A percentile compares a stretch with the other conserved stretches of the same genome.
phyloP scores from a whole-genome alignment of 192 early-diverging fungal species.

The Backusella morwellensis region DNA sequence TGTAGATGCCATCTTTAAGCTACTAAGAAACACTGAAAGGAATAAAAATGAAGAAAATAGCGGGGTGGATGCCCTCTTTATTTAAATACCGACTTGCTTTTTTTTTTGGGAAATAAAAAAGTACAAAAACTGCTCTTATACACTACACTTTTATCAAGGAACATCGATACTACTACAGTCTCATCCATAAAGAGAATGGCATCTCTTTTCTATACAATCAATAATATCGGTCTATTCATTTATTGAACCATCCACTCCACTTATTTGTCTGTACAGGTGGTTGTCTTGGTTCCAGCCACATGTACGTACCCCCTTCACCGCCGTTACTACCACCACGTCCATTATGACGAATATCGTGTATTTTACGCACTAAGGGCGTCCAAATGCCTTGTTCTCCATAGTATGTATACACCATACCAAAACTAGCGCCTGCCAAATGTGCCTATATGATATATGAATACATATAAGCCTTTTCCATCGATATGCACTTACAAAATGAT shows the following conservation, averaged over 20 bases:
- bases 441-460: conserved; percentile 35
- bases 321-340: conserved; percentile 2
- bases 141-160: neutral
- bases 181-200: too few relatives aligned
- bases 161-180: too few relatives aligned
- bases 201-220: neutral
- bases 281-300: conserved; percentile 5
- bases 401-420: conserved; percentile 56
- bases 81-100: conserved; percentile 1
- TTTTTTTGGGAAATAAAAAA: neutral
- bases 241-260: conserved; percentile 1
- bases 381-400: conserved; percentile 49
- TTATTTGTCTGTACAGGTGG: neutral
- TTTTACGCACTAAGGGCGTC: conserved; percentile 37
- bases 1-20: conserved; percentile 12
- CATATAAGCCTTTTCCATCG: neutral
- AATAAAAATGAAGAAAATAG: neutral
- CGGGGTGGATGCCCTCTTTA: neutral
- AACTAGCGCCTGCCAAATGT: conserved; percentile 65
- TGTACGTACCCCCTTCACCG: neutral
- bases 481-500: conserved; percentile 66
- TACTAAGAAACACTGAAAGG: neutral
- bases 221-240: neutral
- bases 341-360: conserved; percentile 17
- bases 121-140: too few relatives aligned